phyloP scores from a whole-genome alignment of 202 grass and related monocot species.

The Zoysia matrella region DNA sequence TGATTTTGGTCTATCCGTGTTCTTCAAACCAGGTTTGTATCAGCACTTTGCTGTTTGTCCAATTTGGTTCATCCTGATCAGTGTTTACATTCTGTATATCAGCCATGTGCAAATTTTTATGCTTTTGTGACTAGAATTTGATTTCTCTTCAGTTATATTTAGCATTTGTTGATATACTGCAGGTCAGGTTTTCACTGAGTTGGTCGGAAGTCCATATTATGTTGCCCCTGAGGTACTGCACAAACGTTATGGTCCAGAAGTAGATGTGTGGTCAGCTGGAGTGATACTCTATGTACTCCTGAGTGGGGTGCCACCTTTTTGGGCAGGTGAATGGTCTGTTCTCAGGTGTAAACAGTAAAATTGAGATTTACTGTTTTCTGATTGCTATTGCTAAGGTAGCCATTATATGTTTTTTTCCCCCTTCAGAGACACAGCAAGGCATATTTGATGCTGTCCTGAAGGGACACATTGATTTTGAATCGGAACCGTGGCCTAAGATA shows the following conservation, averaged over 20 bases:
- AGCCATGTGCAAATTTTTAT: constrained; percentile 5
- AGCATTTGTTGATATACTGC: constrained; percentile 24
- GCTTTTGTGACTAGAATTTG: constrained; percentile 3
- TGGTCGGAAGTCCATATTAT: constrained; percentile 97
- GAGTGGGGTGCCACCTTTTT: constrained; percentile 97
- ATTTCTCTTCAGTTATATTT: constrained; percentile 13
- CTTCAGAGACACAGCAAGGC: constrained; percentile 77
- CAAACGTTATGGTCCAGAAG: constrained; percentile 92
- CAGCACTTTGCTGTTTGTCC: constrained; percentile 4
- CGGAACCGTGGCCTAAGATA: constrained; percentile 71
- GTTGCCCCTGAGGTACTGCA: constrained; percentile 93
- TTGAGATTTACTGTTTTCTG: constrained; percentile 28
- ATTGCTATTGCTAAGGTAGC: constrained; percentile 32
- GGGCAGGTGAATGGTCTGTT: constrained; percentile 67
- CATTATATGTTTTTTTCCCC: constrained; percentile 30
- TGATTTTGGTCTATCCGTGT: constrained; percentile 94
- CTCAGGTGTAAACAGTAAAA: constrained; percentile 23
- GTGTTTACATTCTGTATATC: background rate
- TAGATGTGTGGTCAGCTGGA: constrained; percentile 95
- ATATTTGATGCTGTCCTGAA: constrained; percentile 91
- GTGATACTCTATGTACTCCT: constrained; percentile 95
- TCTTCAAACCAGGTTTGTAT: constrained; percentile 75
- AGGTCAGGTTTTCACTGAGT: constrained; percentile 89
- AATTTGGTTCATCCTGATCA: constrained; percentile 8
- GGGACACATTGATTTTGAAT: constrained; percentile 88